Evolutionary conservation across 192 early-diverging fungal genomes (phyloP), one percentile per base, ranked within the genome.

Genomic region (Coemansia brasiliensis): DNA sequence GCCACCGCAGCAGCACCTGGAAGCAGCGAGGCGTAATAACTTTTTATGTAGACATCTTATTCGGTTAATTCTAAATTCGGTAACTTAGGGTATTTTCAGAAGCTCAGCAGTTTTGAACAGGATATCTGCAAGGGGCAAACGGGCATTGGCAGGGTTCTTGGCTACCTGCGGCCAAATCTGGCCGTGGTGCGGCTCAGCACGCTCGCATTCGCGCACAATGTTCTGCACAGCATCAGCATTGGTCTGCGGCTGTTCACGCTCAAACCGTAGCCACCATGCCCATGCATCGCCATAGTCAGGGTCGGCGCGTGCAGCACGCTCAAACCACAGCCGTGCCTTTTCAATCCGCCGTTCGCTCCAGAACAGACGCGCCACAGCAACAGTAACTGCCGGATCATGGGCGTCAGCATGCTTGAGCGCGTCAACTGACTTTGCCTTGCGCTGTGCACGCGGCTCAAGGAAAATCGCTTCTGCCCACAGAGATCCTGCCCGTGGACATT

Each of bases 251-350:
- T 63, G 39, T 54, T 86, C 81, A 21, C 75, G 51, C 74, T 99
- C 97, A 81, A 99, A 97, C 44, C 90, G 87, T 49, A 89, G 85
- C 83, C 88, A 93, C 93, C 93, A 99, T 11, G 92, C 95, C 90
- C 92, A 99, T 2, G 88, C 81, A 66, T 99, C 97, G 5, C 97
- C 97, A 5, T 85, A 72, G 67, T 98, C 92, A 2, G 90, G 82
- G 59, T 97, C 91, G 4, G 86, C 87, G 40, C 87, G 85, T 5
- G 86, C 79, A 1, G 95, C 92, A 20, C 92, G 84, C 49, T 79
- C 66, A 61, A 98, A 96, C 97, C 97, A 99, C 26, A 81, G 84
- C 17, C 95, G 66, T 7, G 95, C 94, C 79, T 98, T 99, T 17
- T 96, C 97, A 3, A 88, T 64, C 57, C 95, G 94, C 17, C 93